Percentiles rank a stretch among this genome's conserved stretches.
Evolutionary conservation across 768 basidiomycete genomes (phyloP).

Genomic region (Suillus ampliporus): DNA sequence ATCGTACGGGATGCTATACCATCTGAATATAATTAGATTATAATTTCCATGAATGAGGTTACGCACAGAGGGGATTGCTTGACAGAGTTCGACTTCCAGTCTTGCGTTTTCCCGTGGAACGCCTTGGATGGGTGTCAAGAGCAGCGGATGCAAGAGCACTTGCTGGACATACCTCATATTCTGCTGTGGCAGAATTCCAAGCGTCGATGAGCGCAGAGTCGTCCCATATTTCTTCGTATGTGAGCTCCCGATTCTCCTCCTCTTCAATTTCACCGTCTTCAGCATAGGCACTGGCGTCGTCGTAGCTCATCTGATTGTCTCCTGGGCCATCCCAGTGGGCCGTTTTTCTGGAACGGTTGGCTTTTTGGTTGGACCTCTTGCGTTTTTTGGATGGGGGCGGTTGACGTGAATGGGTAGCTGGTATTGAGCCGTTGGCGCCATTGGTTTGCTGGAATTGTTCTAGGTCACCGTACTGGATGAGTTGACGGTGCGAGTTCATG

Average conservation of each 20-base stretch:
- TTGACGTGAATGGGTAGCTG: not conserved
- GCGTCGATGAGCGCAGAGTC: constrained; percentile 83
- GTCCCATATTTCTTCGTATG: constrained; percentile 84
- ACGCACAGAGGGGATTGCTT: constrained; percentile 78
- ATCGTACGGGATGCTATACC: constrained; percentile 71
- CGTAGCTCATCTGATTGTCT: constrained; percentile 36
- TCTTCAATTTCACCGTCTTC: constrained; percentile 41
- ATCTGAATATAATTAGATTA: constrained; percentile 48
- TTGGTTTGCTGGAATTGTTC: constrained; percentile 8
- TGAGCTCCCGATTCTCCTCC: constrained; percentile 65
- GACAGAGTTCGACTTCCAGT: constrained; percentile 66
- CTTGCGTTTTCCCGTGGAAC: constrained; percentile 68
- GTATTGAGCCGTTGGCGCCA: constrained; percentile 13
- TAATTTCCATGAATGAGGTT: constrained; percentile 3
- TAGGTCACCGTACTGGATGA: constrained; percentile 33
- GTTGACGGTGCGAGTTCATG: constrained; percentile 23
- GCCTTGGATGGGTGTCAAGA: constrained; percentile 42
- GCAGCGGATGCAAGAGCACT: not conserved
- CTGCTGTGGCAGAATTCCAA: constrained; percentile 84
- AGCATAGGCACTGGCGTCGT: constrained; percentile 24
- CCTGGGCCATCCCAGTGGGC: constrained; percentile 55
- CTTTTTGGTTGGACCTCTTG: constrained; percentile 35
- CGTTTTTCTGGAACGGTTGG: constrained; percentile 23
- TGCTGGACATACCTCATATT: constrained; percentile 62
- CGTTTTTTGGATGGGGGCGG: constrained; percentile 61